Conservation (phyloP, 2,329 filamentous ascomycete species). For the Madurella mycetomatis region DNA sequence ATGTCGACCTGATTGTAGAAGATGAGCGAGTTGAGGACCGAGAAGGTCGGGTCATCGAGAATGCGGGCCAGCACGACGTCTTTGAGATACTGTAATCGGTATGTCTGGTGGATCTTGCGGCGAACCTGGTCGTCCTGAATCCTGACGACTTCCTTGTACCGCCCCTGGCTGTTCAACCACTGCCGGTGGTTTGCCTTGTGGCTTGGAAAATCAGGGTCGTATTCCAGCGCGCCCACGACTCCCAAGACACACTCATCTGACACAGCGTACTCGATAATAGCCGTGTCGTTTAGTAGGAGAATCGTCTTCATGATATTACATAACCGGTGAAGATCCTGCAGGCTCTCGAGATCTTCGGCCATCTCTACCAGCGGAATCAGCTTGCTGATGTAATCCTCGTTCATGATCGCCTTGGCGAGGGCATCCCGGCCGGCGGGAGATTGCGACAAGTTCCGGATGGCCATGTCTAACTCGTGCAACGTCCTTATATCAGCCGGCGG, state of each 20-base stretch:
- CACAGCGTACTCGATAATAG: constrained; percentile 90
- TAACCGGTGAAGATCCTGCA: constrained; percentile 79
- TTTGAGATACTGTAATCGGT: constrained; percentile 92
- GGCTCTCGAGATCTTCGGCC: constrained; percentile 86
- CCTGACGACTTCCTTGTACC: constrained; percentile 92
- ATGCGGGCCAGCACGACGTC: constrained; percentile 97
- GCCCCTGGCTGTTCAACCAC: constrained; percentile 81
- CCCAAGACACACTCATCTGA: constrained; percentile 85
- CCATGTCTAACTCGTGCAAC: constrained; percentile 76
- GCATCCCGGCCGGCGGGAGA: constrained; percentile 76
- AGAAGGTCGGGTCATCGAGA: constrained; percentile 95
- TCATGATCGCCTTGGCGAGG: constrained; percentile 79
- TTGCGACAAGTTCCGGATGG: constrained; percentile 73
- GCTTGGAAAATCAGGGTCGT: constrained; percentile 94
- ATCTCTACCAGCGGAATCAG: constrained; percentile 80
- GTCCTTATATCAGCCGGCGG: constrained; percentile 77
- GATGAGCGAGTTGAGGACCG: constrained; percentile 93
- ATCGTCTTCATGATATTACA: constrained; percentile 98
- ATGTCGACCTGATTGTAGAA: constrained; percentile 99
- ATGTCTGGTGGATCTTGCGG: constrained; percentile 93
- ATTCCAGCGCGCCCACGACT: constrained; percentile 92
- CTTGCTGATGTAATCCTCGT: constrained; percentile 81
- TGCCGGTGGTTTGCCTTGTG: constrained; percentile 97
- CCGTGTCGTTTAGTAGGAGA: constrained; percentile 89
- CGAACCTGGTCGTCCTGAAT: constrained; percentile 79